These are phyloP conservation scores for Lactarius pseudohatsudake DNA, from an alignment of 768 basidiomycete species.

Conservation along the genomic window DNA sequence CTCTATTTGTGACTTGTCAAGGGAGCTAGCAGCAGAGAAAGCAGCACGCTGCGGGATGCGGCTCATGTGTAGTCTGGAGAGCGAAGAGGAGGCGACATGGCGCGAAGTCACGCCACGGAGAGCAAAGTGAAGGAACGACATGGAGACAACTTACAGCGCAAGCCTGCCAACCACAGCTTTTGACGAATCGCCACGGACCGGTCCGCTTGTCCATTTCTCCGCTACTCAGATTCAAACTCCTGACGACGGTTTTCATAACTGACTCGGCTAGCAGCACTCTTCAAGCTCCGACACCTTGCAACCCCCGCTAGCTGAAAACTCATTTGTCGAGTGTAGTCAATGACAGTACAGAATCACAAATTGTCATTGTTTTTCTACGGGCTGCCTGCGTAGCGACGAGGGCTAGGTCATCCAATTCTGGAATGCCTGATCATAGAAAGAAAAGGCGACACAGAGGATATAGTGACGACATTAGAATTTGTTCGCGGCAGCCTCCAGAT, in stretches of 20 bases:
- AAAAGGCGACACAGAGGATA: background rate
- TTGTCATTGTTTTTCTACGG: background rate
- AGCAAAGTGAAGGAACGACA: constrained; percentile 28
- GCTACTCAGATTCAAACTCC: too few species aligned
- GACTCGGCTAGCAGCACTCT: too few species aligned
- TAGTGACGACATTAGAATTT: constrained; percentile 30
- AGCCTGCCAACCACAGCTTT: too few species aligned
- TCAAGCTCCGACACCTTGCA: too few species aligned
- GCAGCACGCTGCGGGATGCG: constrained; percentile 42
- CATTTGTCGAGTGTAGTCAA: too few species aligned
- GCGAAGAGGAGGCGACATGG: constrained; percentile 36
- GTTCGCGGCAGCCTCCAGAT: constrained; percentile 43
- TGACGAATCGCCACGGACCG: too few species aligned
- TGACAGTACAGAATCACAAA: background rate
- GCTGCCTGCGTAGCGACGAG: background rate
- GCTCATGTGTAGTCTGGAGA: constrained; percentile 30
- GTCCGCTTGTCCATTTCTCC: too few species aligned
- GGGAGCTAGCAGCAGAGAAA: constrained; percentile 66
- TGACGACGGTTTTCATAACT: too few species aligned
- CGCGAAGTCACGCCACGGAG: constrained; percentile 35
- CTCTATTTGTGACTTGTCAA: constrained; percentile 68
- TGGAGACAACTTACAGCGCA: constrained; percentile 1
- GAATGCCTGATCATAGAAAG: background rate
- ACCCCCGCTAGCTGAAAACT: too few species aligned
- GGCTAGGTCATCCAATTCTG: background rate